These are phyloP conservation scores for Populus pruinosa DNA, from an alignment of 345 rosid genomes.

Conservation along the genomic window DNA sequence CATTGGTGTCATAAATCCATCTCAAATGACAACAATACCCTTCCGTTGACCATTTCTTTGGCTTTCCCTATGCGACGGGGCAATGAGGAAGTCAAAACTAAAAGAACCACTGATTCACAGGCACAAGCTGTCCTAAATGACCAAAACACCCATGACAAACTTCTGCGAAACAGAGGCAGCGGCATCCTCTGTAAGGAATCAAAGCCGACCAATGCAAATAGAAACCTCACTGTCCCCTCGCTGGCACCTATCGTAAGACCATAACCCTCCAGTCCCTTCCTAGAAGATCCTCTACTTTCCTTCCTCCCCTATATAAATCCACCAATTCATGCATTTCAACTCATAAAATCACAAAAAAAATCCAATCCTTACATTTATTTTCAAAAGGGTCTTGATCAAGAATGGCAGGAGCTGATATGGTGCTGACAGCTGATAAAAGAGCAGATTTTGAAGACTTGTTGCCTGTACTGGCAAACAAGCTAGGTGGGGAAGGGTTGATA, in stretches of 20 bases:
- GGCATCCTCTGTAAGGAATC: neutral
- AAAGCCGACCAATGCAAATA: conserved; percentile 20
- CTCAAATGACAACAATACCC: neutral
- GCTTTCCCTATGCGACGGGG: neutral
- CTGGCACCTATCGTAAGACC: conserved; percentile 37
- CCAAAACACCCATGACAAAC: conserved; percentile 20
- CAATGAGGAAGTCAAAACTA: neutral
- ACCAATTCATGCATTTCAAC: neutral
- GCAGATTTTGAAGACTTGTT: conserved; percentile 55
- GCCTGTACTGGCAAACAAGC: conserved; percentile 71
- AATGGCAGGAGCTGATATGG: neutral
- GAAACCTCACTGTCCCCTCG: conserved; percentile 32
- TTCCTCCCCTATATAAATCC: neutral
- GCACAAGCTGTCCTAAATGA: neutral
- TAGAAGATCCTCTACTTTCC: conserved; percentile 38
- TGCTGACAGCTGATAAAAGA: neutral
- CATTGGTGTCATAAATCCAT: neutral
- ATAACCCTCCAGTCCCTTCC: conserved; percentile 37
- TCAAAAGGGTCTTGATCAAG: neutral
- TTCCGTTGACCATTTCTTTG: neutral
- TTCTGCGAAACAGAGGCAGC: conserved; percentile 17
- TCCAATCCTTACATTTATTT: conserved; percentile 31
- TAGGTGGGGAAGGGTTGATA: conserved; percentile 76
- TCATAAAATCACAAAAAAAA: conserved; percentile 8
- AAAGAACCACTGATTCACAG: neutral